phyloP scores from a whole-genome alignment of 208 protist species.

The Leishmania tropica region DNA sequence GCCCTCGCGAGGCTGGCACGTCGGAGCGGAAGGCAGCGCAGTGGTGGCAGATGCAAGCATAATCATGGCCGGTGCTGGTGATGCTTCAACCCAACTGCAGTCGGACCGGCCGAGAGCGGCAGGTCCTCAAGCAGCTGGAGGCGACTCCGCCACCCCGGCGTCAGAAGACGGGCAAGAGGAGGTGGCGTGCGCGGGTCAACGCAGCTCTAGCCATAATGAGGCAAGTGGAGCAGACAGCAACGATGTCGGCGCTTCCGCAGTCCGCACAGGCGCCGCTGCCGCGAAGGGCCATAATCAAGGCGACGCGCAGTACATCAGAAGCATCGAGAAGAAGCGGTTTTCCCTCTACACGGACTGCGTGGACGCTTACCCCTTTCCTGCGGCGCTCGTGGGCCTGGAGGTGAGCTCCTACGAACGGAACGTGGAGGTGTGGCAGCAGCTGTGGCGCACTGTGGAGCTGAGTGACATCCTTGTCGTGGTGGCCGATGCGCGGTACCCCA shows the following conservation, averaged over 20 bases:
- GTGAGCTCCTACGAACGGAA: constrained; percentile 97
- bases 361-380: constrained; percentile 44
- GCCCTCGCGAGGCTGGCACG: constrained; percentile 72
- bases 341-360: constrained; percentile 43
- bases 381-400: constrained; percentile 30
- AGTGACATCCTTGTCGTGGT: constrained; percentile 96
- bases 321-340: constrained; percentile 58
- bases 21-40: constrained; percentile 2
- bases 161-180: not conserved
- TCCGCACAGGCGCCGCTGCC: not conserved
- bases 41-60: constrained; percentile 15
- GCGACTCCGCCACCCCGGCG: not conserved
- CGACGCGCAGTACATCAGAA: constrained; percentile 24
- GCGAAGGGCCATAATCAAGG: not conserved
- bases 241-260: not conserved
- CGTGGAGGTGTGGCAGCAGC: constrained; percentile 98
- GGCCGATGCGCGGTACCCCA: constrained; percentile 94
- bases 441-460: constrained; percentile 97
- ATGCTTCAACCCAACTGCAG: not conserved
- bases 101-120: not conserved
- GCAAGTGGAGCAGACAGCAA: not conserved
- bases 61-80: not conserved
- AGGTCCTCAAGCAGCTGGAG: not conserved
- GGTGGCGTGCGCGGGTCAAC: not conserved
- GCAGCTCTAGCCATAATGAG: not conserved